A percentile compares a stretch with the other conserved stretches of the same genome.
Conservation (phyloP, 225 moss, liverwort and hornwort species). For the Pseudisothecium myosuroides region DNA sequence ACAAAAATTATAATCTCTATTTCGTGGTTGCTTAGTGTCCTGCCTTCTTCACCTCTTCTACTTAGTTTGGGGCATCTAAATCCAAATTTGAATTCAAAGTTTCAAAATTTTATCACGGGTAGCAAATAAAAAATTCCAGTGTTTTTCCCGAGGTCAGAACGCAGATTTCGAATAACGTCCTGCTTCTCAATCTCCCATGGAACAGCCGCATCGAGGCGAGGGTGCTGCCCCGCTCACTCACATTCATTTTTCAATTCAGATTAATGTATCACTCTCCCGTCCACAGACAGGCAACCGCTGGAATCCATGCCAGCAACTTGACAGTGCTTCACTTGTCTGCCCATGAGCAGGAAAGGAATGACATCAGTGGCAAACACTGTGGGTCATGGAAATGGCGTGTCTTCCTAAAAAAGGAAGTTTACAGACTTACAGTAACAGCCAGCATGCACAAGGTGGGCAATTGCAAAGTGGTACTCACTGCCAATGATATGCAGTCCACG, state of each 20-base stretch:
- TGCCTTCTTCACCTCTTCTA: too few species aligned
- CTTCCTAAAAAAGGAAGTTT: background rate
- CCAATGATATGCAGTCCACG: background rate
- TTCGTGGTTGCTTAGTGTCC: too few species aligned
- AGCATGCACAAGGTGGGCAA: background rate
- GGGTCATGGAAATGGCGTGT: background rate
- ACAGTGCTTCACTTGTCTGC: too few species aligned
- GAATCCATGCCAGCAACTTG: background rate
- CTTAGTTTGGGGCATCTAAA: too few species aligned
- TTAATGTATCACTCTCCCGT: background rate
- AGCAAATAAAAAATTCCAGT: too few species aligned
- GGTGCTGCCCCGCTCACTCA: background rate
- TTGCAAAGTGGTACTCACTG: background rate
- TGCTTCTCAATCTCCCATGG: background rate
- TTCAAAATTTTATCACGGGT: too few species aligned
- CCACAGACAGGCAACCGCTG: background rate
- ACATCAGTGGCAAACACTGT: background rate
- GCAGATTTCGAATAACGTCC: too few species aligned
- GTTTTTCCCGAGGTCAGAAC: too few species aligned
- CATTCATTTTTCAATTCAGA: background rate
- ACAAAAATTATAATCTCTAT: too few species aligned
- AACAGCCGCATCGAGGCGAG: too few species aligned
- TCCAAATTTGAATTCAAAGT: too few species aligned
- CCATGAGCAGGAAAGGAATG: background rate
- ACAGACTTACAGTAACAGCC: background rate